Evolutionary conservation across 2,329 filamentous ascomycete species (phyloP), one percentile per base, ranked within the genome.

Genomic region (Penicillium paneum): DNA sequence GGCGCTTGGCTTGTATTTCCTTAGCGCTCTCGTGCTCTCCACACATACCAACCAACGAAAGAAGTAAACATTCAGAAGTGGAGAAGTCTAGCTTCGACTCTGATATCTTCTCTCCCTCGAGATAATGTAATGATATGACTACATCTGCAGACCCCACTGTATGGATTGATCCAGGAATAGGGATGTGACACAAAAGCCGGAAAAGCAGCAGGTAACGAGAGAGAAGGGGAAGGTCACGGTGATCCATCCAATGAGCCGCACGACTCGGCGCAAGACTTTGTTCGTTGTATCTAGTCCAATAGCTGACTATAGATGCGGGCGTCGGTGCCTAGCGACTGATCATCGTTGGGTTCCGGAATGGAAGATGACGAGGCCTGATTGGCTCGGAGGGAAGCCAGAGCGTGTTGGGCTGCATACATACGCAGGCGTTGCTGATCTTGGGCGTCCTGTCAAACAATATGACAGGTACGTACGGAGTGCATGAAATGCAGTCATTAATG

Each of bases 331-430:
- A 49, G 39, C 39, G 26, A 36, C 3, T 24, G 36, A 38, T 49
- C 38, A 12, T 40, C 49, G 39, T 34, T 35, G 15, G 28, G 28
- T 7, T 17, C 28, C 36, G 47, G 28, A 26, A 39, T 40, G 13
- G 26, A 24, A 40, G 19, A 19, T 12, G 15, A 6, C 4, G 21
- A 13, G 11, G 13, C 3, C 11, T 47, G n/a, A 35, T 50, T 39
- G 38, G 39, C 3, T 32, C 45, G 24, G 51, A 21, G 17, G 6
- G 51, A 35, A 36, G 17, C 26, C 26, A 42, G 49, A 29, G 50
- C 19, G 15, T 26, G 39, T 32, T 43, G 15, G 39, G 31, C 17
- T 43, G 45, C 38, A 54, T 54, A 46, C 38, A 54, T 54, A 46
- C 8, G 51, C 19, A 43, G 41, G 31, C 51, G 26, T 54, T 29